Percentiles rank a stretch among this genome's conserved stretches.
phyloP scores from a whole-genome alignment of 108 stramenopile species.

The Craspedostauros australis region DNA sequence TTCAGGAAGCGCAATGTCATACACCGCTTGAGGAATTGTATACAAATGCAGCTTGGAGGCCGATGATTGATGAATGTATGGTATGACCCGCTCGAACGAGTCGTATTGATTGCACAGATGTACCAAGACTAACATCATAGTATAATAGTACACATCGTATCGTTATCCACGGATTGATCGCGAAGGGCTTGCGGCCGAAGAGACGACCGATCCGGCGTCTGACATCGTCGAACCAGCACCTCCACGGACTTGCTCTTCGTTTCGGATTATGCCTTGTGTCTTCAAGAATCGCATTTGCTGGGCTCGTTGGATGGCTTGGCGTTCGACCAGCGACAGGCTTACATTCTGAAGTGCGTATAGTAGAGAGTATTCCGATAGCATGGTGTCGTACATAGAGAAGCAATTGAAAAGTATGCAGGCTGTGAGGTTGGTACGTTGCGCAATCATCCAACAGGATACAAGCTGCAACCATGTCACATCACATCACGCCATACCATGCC shows the following conservation, averaged over 20 bases:
- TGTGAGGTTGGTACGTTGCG: neutral
- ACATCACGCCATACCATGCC: neutral
- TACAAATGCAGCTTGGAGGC: too few species aligned
- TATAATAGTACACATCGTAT: too few species aligned
- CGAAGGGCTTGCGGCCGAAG: neutral
- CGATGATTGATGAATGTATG: too few species aligned
- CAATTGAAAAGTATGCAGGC: neutral
- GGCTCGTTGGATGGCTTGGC: constrained; percentile 60
- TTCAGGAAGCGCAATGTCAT: too few species aligned
- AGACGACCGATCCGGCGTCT: neutral
- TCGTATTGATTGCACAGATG: too few species aligned
- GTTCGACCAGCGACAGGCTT: constrained; percentile 47
- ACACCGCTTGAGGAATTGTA: too few species aligned
- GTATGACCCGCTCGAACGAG: too few species aligned
- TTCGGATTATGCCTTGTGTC: constrained; percentile 61
- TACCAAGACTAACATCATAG: too few species aligned
- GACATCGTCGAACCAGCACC: constrained; percentile 11
- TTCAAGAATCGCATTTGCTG: constrained; percentile 71
- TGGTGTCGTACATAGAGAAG: neutral
- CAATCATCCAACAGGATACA: neutral
- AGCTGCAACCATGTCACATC: neutral
- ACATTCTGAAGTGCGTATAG: constrained; percentile 5
- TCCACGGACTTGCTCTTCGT: constrained; percentile 25
- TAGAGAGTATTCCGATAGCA: too few species aligned
- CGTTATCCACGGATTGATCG: too few species aligned